A percentile compares a stretch with the other conserved stretches of the same genome.
Conservation (phyloP, 495 filamentous ascomycete genomes). For the Glarea lozoyensis region DNA sequence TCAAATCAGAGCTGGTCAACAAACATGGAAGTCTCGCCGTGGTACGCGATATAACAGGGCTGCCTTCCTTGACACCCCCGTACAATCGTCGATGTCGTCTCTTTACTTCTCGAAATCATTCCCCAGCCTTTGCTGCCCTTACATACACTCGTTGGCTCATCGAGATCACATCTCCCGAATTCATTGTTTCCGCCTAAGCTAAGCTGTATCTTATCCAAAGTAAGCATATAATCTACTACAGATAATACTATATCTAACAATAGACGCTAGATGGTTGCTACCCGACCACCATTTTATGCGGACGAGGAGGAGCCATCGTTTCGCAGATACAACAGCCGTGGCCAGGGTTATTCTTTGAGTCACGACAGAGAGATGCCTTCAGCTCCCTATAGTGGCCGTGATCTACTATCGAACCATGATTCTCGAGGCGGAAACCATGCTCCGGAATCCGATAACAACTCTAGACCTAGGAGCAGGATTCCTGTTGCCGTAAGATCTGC, state of each 20-base stretch:
- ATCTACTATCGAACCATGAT: slow-evolving; percentile 8
- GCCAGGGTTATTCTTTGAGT: slow-evolving; percentile 12
- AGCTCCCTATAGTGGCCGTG: slow-evolving; percentile 3
- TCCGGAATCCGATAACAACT: slow-evolving; percentile 12
- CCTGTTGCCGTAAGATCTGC: slow-evolving; percentile 55
- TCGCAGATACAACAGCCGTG: slow-evolving; percentile 10
- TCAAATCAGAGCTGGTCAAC: no score
- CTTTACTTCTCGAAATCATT: not conserved
- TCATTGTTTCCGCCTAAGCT: no score
- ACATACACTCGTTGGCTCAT: no score
- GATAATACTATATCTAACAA: not conserved
- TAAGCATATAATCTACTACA: not conserved
- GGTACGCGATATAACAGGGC: slow-evolving; percentile 8
- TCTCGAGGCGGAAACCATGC: slow-evolving; percentile 7
- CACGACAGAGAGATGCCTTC: slow-evolving; percentile 16
- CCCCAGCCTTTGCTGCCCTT: not conserved
- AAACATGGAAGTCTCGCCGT: slow-evolving; percentile 2
- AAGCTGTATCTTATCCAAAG: no score
- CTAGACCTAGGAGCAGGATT: slow-evolving; percentile 44
- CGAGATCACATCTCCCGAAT: no score
- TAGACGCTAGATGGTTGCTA: slow-evolving; percentile 15
- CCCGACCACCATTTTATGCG: slow-evolving; percentile 3
- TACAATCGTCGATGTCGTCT: slow-evolving; percentile 5
- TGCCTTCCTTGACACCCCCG: slow-evolving; percentile 4
- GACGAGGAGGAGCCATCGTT: slow-evolving; percentile 7